phyloP scores from a whole-genome alignment of 371 early-diverging fungal species.

The Fennellomyces sp. region DNA sequence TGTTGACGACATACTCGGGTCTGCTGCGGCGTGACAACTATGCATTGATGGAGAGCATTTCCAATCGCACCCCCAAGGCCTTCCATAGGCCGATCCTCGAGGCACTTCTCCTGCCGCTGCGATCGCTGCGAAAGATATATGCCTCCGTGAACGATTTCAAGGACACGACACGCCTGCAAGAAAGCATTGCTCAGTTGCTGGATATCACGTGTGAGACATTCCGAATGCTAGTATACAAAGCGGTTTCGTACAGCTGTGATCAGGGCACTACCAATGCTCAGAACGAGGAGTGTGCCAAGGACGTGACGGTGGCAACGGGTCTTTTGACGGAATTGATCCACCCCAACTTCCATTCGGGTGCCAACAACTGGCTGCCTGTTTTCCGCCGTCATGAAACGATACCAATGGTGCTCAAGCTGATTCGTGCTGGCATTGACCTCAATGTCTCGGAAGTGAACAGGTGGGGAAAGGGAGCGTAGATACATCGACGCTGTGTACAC shows the following conservation, averaged over 20 bases:
- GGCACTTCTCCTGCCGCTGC: slow-evolving; percentile 31
- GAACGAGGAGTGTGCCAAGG: slow-evolving; percentile 34
- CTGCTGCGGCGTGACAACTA: slow-evolving; percentile 37
- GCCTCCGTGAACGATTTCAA: slow-evolving; percentile 10
- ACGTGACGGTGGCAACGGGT: slow-evolving; percentile 35
- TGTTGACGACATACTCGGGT: slow-evolving; percentile 24
- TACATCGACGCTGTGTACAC: neutral
- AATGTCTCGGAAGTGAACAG: slow-evolving; percentile 39
- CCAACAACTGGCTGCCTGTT: slow-evolving; percentile 24
- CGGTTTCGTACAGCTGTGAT: slow-evolving; percentile 23
- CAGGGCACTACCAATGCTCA: slow-evolving; percentile 13
- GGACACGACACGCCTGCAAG: slow-evolving; percentile 6
- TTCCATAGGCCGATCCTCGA: slow-evolving; percentile 49
- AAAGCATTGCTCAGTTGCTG: slow-evolving; percentile 11
- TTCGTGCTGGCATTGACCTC: slow-evolving; percentile 33
- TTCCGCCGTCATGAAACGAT: slow-evolving; percentile 29
- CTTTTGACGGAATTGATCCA: slow-evolving; percentile 37
- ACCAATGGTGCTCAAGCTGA: slow-evolving; percentile 24
- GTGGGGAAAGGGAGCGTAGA: slow-evolving; percentile 11
- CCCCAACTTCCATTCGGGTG: slow-evolving; percentile 22
- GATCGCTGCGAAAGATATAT: slow-evolving; percentile 28
- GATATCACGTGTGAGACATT: slow-evolving; percentile 37
- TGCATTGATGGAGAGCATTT: slow-evolving; percentile 30
- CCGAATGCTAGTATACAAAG: slow-evolving; percentile 29
- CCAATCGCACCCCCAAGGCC: slow-evolving; percentile 20